Base-by-base conservation (phyloP, 2,329 filamentous ascomycete genomes). In the Xylariaceae sp. region DNA sequence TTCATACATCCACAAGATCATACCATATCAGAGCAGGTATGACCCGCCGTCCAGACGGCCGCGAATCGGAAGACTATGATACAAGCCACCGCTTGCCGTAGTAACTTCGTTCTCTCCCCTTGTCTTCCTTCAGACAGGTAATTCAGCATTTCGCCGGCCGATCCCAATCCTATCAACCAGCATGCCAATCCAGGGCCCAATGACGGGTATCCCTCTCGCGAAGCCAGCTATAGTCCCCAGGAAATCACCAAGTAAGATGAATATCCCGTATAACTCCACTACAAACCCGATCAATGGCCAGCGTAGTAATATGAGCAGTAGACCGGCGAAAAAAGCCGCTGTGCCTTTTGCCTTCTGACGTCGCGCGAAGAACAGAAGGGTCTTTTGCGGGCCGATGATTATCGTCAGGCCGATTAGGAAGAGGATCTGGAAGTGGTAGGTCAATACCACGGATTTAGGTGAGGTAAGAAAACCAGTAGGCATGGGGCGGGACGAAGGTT, bases 331-430 rank as follows among this genome's bases (percentile, higher is more conserved):
- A 73, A 99, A 99, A 14, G 91, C 91, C 5, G 85, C 85, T 1
- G 90, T 96, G 57, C 94, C 94, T 66, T 90, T 90, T 63, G 89
- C 82, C 71, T 99, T 99, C 67, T 96, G 90, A 61, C 85, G 86
- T 54, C 94, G 87, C 45, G 90, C 89, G 76, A 99, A 99, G 83
- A 99, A 99, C 67, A 87, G 77, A 56, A 92, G 76, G 0, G 94
- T 97, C 68, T 96, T 96, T 69, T 87, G 81, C 19, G 89, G 81
- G 39, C 94, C 94, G 72, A 99, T 96, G 63, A 97, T 95, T 52
- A 97, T 87, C 30, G 91, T 95, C 22, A 99, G 83, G 68, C 94
- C 94, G 74, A 96, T 89, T 47, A 99, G 83, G 78, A 99, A 97
- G 69, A 99, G 90, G 70, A 99, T 95, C 90, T 95, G 63, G 47